Percentiles rank a stretch among this genome's conserved stretches.
phyloP scores from a whole-genome alignment of 1,139 yeast genomes.

The Debaryomycetaceae sp. region DNA sequence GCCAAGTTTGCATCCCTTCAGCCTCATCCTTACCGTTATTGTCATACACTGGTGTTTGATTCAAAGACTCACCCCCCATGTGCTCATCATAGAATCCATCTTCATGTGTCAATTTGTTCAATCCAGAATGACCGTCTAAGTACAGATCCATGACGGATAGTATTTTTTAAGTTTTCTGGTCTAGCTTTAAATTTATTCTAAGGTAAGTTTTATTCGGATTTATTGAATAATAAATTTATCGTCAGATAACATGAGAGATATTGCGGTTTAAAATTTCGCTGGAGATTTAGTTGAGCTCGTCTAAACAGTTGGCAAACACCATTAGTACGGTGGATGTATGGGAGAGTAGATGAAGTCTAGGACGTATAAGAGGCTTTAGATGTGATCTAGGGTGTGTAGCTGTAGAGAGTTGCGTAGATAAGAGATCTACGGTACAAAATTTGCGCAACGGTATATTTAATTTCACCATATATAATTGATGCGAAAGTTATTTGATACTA shows the following conservation, averaged over 20 bases:
- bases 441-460: too few species aligned
- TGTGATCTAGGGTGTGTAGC: too few species aligned
- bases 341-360: too few species aligned
- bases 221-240: background rate
- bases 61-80: background rate
- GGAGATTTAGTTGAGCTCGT: too few species aligned
- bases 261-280: background rate
- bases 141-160: background rate
- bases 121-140: background rate
- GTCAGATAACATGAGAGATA: background rate
- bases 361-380: too few species aligned
- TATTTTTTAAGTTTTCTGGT: background rate
- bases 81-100: background rate
- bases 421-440: too few species aligned
- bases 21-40: background rate
- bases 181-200: background rate
- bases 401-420: too few species aligned
- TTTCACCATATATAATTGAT: slow-evolving; percentile 1
- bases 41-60: background rate
- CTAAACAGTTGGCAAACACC: too few species aligned
- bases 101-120: background rate
- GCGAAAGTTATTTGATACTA: background rate
- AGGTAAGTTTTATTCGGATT: background rate
- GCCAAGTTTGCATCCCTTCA: background rate
- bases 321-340: too few species aligned